These are phyloP conservation scores for Tetrahymena thermophila DNA, from an alignment of 73 alveolate genomes.

Conservation along the genomic window DNA sequence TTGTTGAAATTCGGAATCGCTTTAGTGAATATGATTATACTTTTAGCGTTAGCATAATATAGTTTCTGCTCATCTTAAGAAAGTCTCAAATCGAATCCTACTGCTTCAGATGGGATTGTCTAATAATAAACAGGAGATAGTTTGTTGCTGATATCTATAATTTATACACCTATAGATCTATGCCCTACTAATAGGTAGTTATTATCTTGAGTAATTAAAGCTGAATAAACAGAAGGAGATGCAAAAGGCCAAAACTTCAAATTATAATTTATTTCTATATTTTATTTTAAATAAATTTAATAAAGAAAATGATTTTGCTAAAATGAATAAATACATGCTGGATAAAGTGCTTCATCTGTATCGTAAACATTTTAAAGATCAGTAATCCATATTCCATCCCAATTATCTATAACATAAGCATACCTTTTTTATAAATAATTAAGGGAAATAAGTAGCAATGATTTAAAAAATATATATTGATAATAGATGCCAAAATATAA, in stretches of 20 bases:
- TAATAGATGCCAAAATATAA: neutral
- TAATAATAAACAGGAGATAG: neutral
- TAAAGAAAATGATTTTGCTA: neutral
- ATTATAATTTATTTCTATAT: neutral
- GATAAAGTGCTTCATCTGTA: neutral
- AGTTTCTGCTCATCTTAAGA: neutral
- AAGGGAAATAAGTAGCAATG: no score
- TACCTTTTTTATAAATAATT: neutral
- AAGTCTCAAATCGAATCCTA: neutral
- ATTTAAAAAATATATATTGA: no score
- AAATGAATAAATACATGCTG: neutral
- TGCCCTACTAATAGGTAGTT: neutral
- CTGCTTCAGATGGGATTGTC: neutral
- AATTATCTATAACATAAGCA: neutral
- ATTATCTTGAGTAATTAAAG: neutral
- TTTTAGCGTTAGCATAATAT: neutral
- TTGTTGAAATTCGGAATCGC: neutral
- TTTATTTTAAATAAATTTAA: no score
- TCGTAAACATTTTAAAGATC: neutral
- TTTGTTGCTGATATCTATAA: neutral
- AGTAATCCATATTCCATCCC: neutral
- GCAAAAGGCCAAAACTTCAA: neutral
- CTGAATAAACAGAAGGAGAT: neutral
- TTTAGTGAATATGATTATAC: neutral
- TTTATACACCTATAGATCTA: neutral